Base-by-base conservation (phyloP, 768 basidiomycete genomes). In the Mycena vulgaris region DNA sequence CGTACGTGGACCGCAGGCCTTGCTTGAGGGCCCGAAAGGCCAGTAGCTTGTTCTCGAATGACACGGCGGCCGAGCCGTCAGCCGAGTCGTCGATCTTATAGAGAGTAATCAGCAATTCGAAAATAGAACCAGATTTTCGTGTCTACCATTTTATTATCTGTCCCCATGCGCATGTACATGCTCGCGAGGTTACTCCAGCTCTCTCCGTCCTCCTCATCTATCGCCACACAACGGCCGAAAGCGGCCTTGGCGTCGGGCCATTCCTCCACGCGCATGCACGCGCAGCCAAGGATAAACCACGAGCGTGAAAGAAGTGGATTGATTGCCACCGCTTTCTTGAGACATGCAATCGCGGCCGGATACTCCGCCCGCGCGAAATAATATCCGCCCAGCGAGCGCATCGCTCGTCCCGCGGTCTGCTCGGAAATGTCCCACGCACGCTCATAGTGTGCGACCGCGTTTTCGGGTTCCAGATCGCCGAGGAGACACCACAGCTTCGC, bases 161-260 rank as follows among this genome's bases (percentile, higher is more conserved):
- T 85, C 14, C 90, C 92, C 80, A 97, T 87, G 52, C 95, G 92
- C 70, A 99, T 88, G 81, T 98, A 98, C 78, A 96, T 91, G 66
- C 93, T 96, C 37, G 97, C 98, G 71, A 99, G 84, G 79, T 99
- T 99, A 75, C 93, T 97, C 98, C 98, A 99, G 74, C 96, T 97
- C 86, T 99, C 97, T 5, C 90, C 95, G 76, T 99, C 97, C 73
- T 99, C 98, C 67, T 97, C 95, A 69, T 99, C 97, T 68, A 99
- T 91, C 16, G 89, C 84, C 0, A 98, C 96, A 74, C 95, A 96
- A 17, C 97, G 87, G 57, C 84, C 84, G 79, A 99, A 99, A 0
- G 94, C 94, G 51, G 92, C 90, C 63, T 90, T 89, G 3, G 94
- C 97, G 16, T 90, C 92, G 19, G 87, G 87, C 97, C 96, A 99